Conservation (phyloP, 2,329 filamentous ascomycete species). For the Cercospora citrullina region DNA sequence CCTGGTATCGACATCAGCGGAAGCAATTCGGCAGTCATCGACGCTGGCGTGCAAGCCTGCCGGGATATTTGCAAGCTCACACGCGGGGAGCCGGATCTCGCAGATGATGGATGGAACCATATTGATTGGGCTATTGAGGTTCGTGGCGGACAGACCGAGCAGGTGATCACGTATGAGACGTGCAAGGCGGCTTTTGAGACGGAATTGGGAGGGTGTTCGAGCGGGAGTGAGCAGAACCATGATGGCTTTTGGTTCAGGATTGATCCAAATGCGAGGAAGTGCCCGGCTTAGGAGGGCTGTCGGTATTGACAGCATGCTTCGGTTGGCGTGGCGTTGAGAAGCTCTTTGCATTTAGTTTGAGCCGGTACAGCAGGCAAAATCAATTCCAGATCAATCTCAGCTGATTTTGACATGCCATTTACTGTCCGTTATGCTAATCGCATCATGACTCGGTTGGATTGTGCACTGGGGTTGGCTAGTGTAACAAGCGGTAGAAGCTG, state of each 20-base stretch:
- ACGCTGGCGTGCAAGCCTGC: neutral
- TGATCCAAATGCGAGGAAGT: neutral
- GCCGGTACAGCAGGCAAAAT: neutral
- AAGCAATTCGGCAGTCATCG: neutral
- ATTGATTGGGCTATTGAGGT: neutral
- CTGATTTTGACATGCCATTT: neutral
- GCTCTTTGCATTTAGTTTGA: neutral
- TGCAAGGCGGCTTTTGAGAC: neutral
- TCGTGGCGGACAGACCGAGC: neutral
- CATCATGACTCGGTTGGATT: neutral
- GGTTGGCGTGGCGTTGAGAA: neutral
- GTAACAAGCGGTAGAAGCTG: neutral
- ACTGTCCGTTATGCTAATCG: too few relatives aligned
- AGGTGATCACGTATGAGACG: neutral
- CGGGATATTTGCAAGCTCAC: neutral
- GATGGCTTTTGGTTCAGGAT: constrained; percentile 5
- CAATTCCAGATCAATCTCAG: neutral
- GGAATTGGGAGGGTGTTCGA: neutral
- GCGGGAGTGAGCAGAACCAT: neutral
- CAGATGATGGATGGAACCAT: neutral
- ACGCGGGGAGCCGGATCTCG: neutral
- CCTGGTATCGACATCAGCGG: neutral
- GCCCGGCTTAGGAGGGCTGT: neutral
- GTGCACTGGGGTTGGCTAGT: neutral
- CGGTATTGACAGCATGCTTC: neutral